phyloP scores from a whole-genome alignment of 352 stramenopile genomes.

The Pilasporangium apinafurcum region DNA sequence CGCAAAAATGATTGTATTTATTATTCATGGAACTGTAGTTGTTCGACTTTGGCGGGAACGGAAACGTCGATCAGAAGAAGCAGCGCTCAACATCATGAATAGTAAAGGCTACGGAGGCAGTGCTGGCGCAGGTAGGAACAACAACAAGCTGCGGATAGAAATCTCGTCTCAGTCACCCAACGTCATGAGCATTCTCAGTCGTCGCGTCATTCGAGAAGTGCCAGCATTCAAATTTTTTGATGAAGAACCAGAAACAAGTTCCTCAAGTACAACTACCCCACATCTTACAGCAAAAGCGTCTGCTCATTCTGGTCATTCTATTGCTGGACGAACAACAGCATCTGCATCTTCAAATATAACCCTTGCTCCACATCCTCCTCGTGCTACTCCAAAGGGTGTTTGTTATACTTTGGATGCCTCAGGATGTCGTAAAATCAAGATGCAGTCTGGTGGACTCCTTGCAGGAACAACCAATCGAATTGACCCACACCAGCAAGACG shows the following conservation, averaged over 20 bases:
- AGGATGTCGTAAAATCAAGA: slow-evolving; percentile 67
- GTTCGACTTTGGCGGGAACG: slow-evolving; percentile 57
- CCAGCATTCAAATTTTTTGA: slow-evolving; percentile 79
- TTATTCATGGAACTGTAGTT: slow-evolving; percentile 27
- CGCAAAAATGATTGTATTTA: background rate
- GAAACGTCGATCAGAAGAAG: slow-evolving; percentile 35
- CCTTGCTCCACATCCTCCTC: too few relatives aligned
- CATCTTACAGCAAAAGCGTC: background rate
- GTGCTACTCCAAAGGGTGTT: slow-evolving; percentile 37
- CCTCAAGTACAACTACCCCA: too few relatives aligned
- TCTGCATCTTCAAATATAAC: background rate
- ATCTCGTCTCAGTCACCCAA: slow-evolving; percentile 52
- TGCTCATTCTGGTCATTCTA: background rate
- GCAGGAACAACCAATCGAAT: slow-evolving; percentile 1
- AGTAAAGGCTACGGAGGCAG: slow-evolving; percentile 14
- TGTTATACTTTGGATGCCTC: slow-evolving; percentile 66
- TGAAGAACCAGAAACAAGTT: slow-evolving; percentile 19
- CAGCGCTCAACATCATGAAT: slow-evolving; percentile 45
- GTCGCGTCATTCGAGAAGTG: slow-evolving; percentile 63
- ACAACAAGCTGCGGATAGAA: slow-evolving; percentile 45
- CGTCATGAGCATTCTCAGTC: slow-evolving; percentile 70
- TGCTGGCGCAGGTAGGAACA: slow-evolving; percentile 11
- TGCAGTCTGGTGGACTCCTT: slow-evolving; percentile 28
- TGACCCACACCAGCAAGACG: slow-evolving; percentile 8
- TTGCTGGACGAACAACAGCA: background rate